phyloP scores from a whole-genome alignment of 495 filamentous ascomycete genomes.

The Penicillium dipodomyicola region DNA sequence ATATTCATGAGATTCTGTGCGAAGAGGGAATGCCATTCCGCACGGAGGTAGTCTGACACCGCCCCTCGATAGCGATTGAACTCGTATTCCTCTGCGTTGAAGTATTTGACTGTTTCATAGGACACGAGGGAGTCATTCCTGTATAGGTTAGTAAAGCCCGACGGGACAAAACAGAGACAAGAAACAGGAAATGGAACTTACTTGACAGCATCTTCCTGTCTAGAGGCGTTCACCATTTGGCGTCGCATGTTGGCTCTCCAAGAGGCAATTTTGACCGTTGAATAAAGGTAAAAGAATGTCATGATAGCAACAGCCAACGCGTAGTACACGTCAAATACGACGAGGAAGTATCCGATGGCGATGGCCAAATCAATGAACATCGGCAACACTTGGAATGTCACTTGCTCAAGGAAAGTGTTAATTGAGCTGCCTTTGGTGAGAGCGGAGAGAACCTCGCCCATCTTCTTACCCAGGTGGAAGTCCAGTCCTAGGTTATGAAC shows the following conservation, averaged over 20 bases:
- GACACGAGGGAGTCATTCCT: constrained; percentile 79
- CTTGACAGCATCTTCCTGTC: constrained; percentile 83
- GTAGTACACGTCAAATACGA: constrained; percentile 71
- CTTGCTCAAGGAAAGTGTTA: constrained; percentile 79
- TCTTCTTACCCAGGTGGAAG: constrained; percentile 83
- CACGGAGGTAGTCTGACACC: constrained; percentile 65
- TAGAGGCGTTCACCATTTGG: constrained; percentile 75
- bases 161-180: background rate
- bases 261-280: constrained; percentile 78
- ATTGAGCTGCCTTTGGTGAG: constrained; percentile 81
- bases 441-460: constrained; percentile 79
- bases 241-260: constrained; percentile 72
- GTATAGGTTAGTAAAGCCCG: background rate
- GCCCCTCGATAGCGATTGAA: constrained; percentile 71
- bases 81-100: constrained; percentile 82
- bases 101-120: constrained; percentile 91
- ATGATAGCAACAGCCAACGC: constrained; percentile 73
- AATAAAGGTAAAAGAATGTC: constrained; percentile 76
- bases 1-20: constrained; percentile 80
- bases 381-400: constrained; percentile 77
- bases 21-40: constrained; percentile 70
- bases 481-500: constrained; percentile 80
- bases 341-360: constrained; percentile 72
- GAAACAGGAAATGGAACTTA: background rate
- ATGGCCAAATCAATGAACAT: constrained; percentile 80